Conservation (phyloP, 2,329 filamentous ascomycete species). For the Talaromyces sp. region DNA sequence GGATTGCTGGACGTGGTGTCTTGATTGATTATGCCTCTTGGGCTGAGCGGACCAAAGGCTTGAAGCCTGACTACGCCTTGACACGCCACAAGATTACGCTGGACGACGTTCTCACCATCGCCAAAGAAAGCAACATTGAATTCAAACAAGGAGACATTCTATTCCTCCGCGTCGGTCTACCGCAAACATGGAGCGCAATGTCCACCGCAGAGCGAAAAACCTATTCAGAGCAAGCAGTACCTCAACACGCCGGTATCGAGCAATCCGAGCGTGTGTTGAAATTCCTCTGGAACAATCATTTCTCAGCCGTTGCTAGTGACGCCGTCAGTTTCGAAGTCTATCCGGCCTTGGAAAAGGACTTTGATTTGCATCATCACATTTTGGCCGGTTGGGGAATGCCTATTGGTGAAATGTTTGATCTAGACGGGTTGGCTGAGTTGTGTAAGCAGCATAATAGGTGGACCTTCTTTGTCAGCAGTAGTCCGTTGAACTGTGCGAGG, state of each 20-base stretch:
- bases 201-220: slow-evolving; percentile 24
- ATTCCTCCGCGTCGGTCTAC: slow-evolving; percentile 38
- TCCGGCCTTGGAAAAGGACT: slow-evolving; percentile 34
- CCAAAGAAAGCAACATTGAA: slow-evolving; percentile 32
- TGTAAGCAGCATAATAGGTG: slow-evolving; percentile 34
- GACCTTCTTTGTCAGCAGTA: slow-evolving; percentile 40
- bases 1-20: slow-evolving; percentile 40
- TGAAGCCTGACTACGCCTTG: slow-evolving; percentile 30
- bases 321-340: slow-evolving; percentile 57
- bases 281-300: slow-evolving; percentile 59
- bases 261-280: slow-evolving; percentile 45
- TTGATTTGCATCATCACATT: slow-evolving; percentile 36
- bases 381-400: slow-evolving; percentile 38
- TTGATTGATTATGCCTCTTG: slow-evolving; percentile 39
- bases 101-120: slow-evolving; percentile 35
- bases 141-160: slow-evolving; percentile 39
- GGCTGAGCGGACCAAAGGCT: slow-evolving; percentile 30
- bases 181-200: slow-evolving; percentile 35
- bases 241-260: slow-evolving; percentile 37
- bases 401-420: slow-evolving; percentile 41
- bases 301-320: slow-evolving; percentile 58
- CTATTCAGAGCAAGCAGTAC: slow-evolving; percentile 31
- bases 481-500: slow-evolving; percentile 37
- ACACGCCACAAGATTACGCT: slow-evolving; percentile 33
- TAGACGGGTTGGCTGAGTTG: slow-evolving; percentile 34